phyloP scores from a whole-genome alignment of 2,329 filamentous ascomycete species.

The Ophiostoma fasciatum region DNA sequence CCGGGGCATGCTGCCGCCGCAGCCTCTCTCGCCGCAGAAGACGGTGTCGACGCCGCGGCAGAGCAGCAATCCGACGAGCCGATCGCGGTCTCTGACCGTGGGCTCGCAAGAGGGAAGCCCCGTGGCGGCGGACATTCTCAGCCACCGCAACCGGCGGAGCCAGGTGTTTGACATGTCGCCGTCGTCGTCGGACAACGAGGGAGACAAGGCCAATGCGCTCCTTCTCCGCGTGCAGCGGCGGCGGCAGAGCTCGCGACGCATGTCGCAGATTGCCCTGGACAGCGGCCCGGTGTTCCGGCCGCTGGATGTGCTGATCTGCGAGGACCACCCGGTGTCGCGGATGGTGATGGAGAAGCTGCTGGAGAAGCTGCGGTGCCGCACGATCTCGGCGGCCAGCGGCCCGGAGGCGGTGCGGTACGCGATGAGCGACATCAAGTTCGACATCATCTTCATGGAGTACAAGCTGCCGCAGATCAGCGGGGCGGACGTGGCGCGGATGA shows the following conservation, averaged over 20 bases:
- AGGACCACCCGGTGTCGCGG: conserved; percentile 91
- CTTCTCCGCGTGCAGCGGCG: conserved; percentile 83
- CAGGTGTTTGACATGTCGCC: conserved; percentile 95
- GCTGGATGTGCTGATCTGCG: conserved; percentile 87
- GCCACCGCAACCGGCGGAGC: conserved; percentile 80
- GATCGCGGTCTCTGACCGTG: conserved; percentile 79
- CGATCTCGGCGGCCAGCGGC: conserved; percentile 80
- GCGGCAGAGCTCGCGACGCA: conserved; percentile 84
- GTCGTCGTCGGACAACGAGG: conserved; percentile 94
- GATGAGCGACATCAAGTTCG: conserved; percentile 94
- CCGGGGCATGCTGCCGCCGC: conserved; percentile 31
- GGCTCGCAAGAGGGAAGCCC: conserved; percentile 86
- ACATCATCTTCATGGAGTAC: conserved; percentile 97
- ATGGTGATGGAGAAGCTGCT: conserved; percentile 98
- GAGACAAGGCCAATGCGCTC: conserved; percentile 64
- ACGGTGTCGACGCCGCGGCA: conserved; percentile 44
- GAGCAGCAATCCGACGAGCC: conserved; percentile 43
- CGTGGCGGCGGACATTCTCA: conserved; percentile 50
- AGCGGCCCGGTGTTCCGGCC: conserved; percentile 73
- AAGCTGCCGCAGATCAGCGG: conserved; percentile 91
- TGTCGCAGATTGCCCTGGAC: conserved; percentile 79
- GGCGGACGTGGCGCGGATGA: conserved; percentile 92
- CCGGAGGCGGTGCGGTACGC: conserved; percentile 87
- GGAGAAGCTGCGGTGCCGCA: conserved; percentile 88
- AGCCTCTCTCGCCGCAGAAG: conserved; percentile 50